These are phyloP conservation scores for Sphenostylis stenocarpa DNA, from an alignment of 306 rosid genomes.

Conservation along the genomic window DNA sequence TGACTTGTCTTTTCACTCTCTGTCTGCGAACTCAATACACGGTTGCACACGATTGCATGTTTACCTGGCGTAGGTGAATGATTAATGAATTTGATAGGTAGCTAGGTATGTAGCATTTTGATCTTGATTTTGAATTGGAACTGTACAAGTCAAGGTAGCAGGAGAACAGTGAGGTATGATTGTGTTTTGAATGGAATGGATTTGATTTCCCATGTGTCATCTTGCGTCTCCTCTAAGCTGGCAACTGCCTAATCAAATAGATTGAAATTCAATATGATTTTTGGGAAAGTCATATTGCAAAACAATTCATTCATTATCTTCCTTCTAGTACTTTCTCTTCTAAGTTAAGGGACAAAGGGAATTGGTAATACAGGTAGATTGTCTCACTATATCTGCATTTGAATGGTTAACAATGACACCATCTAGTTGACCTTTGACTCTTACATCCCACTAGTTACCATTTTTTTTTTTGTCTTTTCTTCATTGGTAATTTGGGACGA, in stretches of 20 bases:
- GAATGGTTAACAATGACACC: conserved; percentile 39
- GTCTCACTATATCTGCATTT: conserved; percentile 44
- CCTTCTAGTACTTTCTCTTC: conserved; percentile 49
- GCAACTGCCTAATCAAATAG: conserved; percentile 35
- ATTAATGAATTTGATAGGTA: neutral
- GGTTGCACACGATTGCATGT: conserved; percentile 37
- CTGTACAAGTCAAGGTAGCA: conserved; percentile 38
- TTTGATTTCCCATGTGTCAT: conserved; percentile 35
- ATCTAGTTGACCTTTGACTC: conserved; percentile 55
- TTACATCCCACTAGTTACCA: conserved; percentile 36
- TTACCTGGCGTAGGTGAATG: neutral
- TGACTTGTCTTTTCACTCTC: conserved; percentile 80
- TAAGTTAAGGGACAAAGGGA: conserved; percentile 43
- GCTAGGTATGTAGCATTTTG: neutral
- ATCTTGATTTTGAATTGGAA: neutral
- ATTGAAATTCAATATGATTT: conserved; percentile 32
- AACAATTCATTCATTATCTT: conserved; percentile 15
- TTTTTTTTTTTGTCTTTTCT: conserved; percentile 6
- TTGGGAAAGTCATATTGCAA: conserved; percentile 31
- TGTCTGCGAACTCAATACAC: conserved; percentile 41
- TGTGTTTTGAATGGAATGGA: conserved; percentile 31
- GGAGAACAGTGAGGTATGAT: conserved; percentile 28
- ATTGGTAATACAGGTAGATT: conserved; percentile 41
- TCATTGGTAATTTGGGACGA: neutral
- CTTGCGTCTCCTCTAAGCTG: conserved; percentile 24